Evolutionary conservation across 495 filamentous ascomycete species (phyloP), one percentile per base, ranked within the genome.

Genomic region (Letharia columbiana): DNA sequence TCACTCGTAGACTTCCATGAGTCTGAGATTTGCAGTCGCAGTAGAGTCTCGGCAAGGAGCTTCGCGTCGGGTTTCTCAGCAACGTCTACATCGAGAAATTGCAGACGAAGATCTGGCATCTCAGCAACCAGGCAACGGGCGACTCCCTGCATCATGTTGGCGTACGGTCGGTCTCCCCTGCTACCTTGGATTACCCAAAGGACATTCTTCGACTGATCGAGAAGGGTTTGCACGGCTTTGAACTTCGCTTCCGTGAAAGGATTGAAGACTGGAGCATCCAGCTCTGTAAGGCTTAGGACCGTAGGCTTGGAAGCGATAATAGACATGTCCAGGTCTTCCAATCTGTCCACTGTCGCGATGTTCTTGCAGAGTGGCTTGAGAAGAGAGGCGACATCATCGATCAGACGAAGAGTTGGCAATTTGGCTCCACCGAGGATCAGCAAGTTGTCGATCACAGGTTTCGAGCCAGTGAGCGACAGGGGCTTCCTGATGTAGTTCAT

Each of bases 161-260:
- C 42, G 76, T 76, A 18, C 61, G 68, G 54, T 69, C 77, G 4
- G 78, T 77, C 4, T 79, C 72, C 2, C 75, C 70, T 1, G 59
- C 67, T 67, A 4, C 76, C 79, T 17, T 67, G 69, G 2, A 73
- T 78, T 2, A 82, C 60, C 80, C 80, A 82, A 1, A 82, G 61
- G 2, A 81, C 61, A 35, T 72, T 75, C 62, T 76, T 77, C 13
- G 71, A 69, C 28, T 68, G 59, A 11, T 73, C 65, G 3, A 49
- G 45, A n/a, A 82, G 73, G 0, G 84, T 60, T 12, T 67, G 41
- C 62, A 65, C 2, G 40, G 68, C 45, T 49, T 49, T 23, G 45
- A 77, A 74, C 12, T 67, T 71, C 1, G 71, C 60, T 18, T 69
- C 57, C 2, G 72, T 73, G n/a, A 83, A 70, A 8, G 67, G 65